A percentile compares a stretch with the other conserved stretches of the same genome.
Conservation (phyloP, 306 rosid species). For the Prunus persica region DNA sequence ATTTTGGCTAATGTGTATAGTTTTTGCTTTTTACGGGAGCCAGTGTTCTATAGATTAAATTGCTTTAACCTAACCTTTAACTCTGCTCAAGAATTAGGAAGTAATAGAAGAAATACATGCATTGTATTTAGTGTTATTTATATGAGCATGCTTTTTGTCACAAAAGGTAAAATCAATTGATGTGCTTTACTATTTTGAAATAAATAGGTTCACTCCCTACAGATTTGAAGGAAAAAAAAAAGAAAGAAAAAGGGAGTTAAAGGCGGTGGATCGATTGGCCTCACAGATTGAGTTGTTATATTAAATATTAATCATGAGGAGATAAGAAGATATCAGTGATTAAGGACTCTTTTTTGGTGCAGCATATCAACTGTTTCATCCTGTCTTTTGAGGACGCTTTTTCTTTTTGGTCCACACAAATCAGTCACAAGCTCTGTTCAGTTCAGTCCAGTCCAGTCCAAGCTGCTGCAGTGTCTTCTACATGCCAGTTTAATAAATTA, state of each 20-base stretch:
- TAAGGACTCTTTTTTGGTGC: constrained; percentile 1
- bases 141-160: too few relatives aligned
- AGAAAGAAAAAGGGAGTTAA: not conserved
- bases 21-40: not conserved
- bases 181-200: too few relatives aligned
- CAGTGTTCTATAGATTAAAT: too few relatives aligned
- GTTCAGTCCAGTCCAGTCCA: constrained; percentile 17
- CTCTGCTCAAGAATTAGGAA: too few relatives aligned
- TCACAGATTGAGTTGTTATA: not conserved
- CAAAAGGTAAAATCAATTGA: too few relatives aligned
- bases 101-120: too few relatives aligned
- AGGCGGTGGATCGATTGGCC: not conserved
- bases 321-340: not conserved
- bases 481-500: not conserved
- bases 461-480: not conserved
- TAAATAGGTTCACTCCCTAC: not conserved
- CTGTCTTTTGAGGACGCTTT: constrained; percentile 22
- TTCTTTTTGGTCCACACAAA: constrained; percentile 28
- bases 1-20: not conserved
- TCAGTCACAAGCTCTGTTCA: constrained; percentile 6
- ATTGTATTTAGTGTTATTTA: too few relatives aligned
- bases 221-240: not conserved
- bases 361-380: constrained; percentile 7
- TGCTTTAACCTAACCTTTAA: not conserved
- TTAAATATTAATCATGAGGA: not conserved